phyloP scores from a whole-genome alignment of 2,329 filamentous ascomycete genomes.

The Talaromyces verruculosus region DNA sequence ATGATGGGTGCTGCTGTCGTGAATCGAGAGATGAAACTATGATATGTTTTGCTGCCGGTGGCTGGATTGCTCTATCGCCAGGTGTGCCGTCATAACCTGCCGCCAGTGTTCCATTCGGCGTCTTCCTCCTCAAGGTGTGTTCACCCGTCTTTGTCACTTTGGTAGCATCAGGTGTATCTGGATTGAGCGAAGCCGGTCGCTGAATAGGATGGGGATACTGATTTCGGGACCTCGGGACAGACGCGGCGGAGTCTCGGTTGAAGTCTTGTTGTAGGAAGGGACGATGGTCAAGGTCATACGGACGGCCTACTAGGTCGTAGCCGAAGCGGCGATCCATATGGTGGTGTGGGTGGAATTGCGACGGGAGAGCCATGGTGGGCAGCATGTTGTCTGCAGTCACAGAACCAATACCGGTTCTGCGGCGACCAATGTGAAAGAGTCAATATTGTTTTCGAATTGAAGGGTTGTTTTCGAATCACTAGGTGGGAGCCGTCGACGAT shows the following conservation, averaged over 20 bases:
- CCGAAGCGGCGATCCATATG: slow-evolving; percentile 34
- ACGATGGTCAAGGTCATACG: slow-evolving; percentile 30
- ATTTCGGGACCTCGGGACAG: slow-evolving; percentile 33
- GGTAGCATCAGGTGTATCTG: slow-evolving; percentile 26
- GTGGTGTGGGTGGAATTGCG: slow-evolving; percentile 45
- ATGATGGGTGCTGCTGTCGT: slow-evolving; percentile 33
- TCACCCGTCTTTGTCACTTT: slow-evolving; percentile 49
- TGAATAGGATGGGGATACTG: slow-evolving; percentile 44
- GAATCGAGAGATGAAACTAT: slow-evolving; percentile 63
- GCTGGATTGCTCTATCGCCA: slow-evolving; percentile 68
- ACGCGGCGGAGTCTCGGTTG: slow-evolving; percentile 31
- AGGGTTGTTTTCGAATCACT: not conserved
- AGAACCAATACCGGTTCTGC: slow-evolving; percentile 11
- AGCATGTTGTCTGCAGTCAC: slow-evolving; percentile 43
- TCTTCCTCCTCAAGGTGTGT: slow-evolving; percentile 84
- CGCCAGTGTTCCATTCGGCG: slow-evolving; percentile 87
- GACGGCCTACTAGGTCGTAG: slow-evolving; percentile 32
- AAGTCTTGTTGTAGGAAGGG: slow-evolving; percentile 30
- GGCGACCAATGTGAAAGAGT: not conserved
- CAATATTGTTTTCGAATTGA: slow-evolving; percentile 22
- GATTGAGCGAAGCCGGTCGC: slow-evolving; percentile 34
- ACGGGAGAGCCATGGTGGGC: slow-evolving; percentile 49
- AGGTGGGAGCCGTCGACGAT: not conserved
- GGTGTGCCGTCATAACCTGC: slow-evolving; percentile 87
- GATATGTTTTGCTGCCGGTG: slow-evolving; percentile 79